Evolutionary conservation across 2,329 filamentous ascomycete genomes (phyloP), one percentile per base, ranked within the genome.

Genomic region (Myriosclerotinia scirpicola): DNA sequence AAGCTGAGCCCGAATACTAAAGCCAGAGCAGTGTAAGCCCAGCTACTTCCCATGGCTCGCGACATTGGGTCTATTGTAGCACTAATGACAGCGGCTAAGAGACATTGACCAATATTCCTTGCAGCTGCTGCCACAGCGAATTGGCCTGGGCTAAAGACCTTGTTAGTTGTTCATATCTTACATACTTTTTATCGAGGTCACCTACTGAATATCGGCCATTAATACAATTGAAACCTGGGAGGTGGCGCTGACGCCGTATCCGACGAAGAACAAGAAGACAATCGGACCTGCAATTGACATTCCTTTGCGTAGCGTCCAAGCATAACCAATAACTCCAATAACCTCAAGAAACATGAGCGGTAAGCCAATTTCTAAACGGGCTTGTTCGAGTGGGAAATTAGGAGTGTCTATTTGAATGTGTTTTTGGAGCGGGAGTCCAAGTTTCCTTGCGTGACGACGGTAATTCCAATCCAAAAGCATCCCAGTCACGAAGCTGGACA

Each of bases 401-500:
- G 76, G 70, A 17, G 85, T 76, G 68, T 85, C 81, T 48, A 79
- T 78, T 69, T 83, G 83, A 11, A 83, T 82, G 58, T 80, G 83
- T 70, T 81, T 81, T 65, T 82, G 82, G 64, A 87, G 80, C 0
- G 80, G 73, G 14, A 90, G 77, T 14, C 84, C 83, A 0, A 85
- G 75, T 12, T 77, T 80, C 11, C 76, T 74, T 12, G 87, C 87
- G 67, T 88, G 82, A 1, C 88, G 84, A 1, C 83, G 81, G 74
- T 87, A 93, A 75, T 90, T 91, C 78, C 83, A 81, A 72, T 88
- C 85, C 7, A 87, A 77, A 1, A 85, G 64, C 17, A 77, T 77
- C 15, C 84, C 81, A 40, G 34, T 63, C 14, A 58, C 36, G 54
- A 67, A 55, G 5, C 62, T 54, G 6, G 56, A 38, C 11, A 65